These are phyloP conservation scores for Fusarium nurragi DNA, from an alignment of 2,329 filamentous ascomycete genomes.

Conservation along the genomic window DNA sequence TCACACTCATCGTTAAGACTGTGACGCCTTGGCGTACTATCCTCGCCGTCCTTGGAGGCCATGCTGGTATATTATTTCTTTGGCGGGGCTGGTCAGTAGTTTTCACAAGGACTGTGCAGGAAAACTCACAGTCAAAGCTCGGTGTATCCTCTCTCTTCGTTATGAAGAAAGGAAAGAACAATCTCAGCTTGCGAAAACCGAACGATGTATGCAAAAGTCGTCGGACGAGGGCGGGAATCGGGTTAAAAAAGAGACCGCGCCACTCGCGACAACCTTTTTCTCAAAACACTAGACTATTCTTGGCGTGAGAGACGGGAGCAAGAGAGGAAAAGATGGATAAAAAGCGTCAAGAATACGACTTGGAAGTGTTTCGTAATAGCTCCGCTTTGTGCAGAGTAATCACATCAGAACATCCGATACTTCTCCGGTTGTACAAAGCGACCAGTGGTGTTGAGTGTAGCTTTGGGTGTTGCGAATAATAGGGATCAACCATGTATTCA, in stretches of 20 bases:
- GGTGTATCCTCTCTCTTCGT: background rate
- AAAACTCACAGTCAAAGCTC: conserved; percentile 1
- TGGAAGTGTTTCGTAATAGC: conserved; percentile 15
- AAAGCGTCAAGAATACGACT: background rate
- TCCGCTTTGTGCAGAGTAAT: conserved; percentile 17
- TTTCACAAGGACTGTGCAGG: background rate
- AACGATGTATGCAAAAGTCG: conserved; percentile 4
- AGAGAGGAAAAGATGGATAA: background rate
- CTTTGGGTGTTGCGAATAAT: background rate
- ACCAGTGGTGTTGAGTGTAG: background rate
- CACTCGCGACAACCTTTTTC: conserved; percentile 20
- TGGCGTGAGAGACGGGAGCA: conserved; percentile 9
- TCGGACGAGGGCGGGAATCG: background rate
- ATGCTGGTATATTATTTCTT: conserved; percentile 12
- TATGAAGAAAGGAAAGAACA: background rate
- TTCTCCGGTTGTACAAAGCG: conserved; percentile 19
- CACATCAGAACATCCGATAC: conserved; percentile 31
- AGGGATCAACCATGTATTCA: background rate
- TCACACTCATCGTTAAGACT: conserved; percentile 34
- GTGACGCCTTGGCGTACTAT: conserved; percentile 24
- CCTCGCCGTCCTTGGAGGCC: conserved; percentile 17
- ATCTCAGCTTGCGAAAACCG: conserved; percentile 1
- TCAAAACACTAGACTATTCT: conserved; percentile 31
- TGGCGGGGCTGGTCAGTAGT: background rate
- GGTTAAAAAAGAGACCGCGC: conserved; percentile 23